A percentile compares a stretch with the other conserved stretches of the same genome.
These are phyloP conservation scores for Gossypium davidsonii DNA, from an alignment of 441 rosid species.

Conservation along the genomic window DNA sequence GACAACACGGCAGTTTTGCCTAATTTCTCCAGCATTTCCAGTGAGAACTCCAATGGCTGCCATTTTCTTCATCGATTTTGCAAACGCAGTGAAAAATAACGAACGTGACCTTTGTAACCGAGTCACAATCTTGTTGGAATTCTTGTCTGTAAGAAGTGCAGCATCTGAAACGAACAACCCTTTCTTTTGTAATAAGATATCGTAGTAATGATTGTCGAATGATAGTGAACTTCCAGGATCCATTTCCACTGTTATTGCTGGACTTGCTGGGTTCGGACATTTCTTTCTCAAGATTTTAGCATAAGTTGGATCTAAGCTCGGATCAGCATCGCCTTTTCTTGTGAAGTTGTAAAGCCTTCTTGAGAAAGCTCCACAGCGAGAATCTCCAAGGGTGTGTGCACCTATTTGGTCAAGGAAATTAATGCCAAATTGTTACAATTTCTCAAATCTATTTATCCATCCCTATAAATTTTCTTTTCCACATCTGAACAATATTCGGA, in stretches of 20 bases:
- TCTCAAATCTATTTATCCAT: too few relatives aligned
- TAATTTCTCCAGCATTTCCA: conserved; percentile 47
- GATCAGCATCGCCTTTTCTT: conserved; percentile 58
- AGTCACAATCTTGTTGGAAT: conserved; percentile 22
- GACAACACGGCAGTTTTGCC: conserved; percentile 34
- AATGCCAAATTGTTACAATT: neutral
- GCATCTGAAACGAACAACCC: conserved; percentile 64
- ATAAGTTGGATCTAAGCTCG: conserved; percentile 39
- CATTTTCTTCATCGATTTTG: conserved; percentile 55
- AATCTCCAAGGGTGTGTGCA: conserved; percentile 61
- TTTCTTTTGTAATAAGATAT: conserved; percentile 22
- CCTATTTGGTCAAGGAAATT: conserved; percentile 24
- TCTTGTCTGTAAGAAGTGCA: conserved; percentile 42
- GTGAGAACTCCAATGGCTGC: conserved; percentile 52
- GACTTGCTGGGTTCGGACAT: conserved; percentile 30
- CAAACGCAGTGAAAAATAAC: conserved; percentile 26
- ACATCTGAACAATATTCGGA: too few relatives aligned
- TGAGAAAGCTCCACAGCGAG: conserved; percentile 43
- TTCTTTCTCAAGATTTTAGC: conserved; percentile 39
- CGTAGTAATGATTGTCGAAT: conserved; percentile 42
- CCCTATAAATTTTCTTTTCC: too few relatives aligned
- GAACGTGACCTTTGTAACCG: conserved; percentile 19
- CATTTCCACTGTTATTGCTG: conserved; percentile 35
- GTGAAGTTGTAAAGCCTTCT: conserved; percentile 66
- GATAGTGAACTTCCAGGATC: conserved; percentile 38